Base-by-base conservation (phyloP, 164 flowering plant genomes). In the Euptelea pleiosperma region DNA sequence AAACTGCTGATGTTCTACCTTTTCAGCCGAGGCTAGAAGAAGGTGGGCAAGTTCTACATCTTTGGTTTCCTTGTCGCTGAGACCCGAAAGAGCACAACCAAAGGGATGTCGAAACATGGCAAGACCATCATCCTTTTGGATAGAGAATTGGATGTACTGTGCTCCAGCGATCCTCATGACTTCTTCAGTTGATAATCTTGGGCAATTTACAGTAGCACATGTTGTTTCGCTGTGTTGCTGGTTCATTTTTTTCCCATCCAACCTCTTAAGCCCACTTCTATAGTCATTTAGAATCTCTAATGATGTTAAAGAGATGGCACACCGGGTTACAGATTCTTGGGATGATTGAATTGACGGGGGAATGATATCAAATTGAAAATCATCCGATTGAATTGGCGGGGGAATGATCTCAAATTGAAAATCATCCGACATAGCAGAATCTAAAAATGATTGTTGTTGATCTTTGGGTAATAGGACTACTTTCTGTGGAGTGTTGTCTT, bases 11-110 rank as follows among this genome's bases (percentile, higher is more conserved):
- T 69, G 26, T 28, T 74, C 65, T 16, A 82, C 65, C 56, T 75
- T 78, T 70, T 83, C 85, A 2, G 82, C 92, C 8, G 77, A 60
- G 21, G 81, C 64, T 1, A 86, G 64, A 49, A 83, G 85, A 44
- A 75, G 49, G 4, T 65, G 71, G 1, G 71, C 77, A 4, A 86
- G 79, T 28, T 73, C 74, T 9, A 83, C 82, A 10, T 75, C 75
- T 46, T 57, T 52, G n/a, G 9, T 62, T 55, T 78, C 82, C 36
- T 78, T 79, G 1, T 41, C 65, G 5, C 76, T 57, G 19, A 72
- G 73, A 15, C 71, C 64, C 3, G 69, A 61, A 28, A 77, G 52
- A 39, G 71, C 58, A 18, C 39, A 52, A 4, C 60, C 62, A 52
- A 58, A 72, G 4, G 78, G 82, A 52, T 69, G 60, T 47, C 40